phyloP scores from a whole-genome alignment of 2,329 filamentous ascomycete species.

The Fusarium avenaceum region DNA sequence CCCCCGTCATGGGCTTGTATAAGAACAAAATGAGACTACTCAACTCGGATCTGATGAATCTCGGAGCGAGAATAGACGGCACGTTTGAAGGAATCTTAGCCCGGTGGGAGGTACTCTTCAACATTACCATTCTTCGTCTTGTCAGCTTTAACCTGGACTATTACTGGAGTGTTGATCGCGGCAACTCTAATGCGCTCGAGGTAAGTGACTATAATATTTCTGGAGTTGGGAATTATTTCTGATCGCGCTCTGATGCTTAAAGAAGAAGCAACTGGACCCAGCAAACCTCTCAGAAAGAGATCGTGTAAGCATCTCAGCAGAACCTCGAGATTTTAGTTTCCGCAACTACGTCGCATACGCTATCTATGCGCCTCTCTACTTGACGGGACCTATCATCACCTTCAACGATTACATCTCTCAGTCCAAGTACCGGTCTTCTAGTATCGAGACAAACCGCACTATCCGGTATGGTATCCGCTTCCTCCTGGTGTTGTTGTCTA shows the following conservation, averaged over 20 bases:
- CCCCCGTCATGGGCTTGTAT: slow-evolving; percentile 52
- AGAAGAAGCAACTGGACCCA: slow-evolving; percentile 98
- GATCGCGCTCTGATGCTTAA: slow-evolving; percentile 71
- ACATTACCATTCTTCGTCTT: slow-evolving; percentile 89
- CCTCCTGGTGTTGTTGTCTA: slow-evolving; percentile 80
- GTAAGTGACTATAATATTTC: slow-evolving; percentile 66
- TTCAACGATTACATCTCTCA: slow-evolving; percentile 99
- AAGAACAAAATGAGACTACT: slow-evolving; percentile 41
- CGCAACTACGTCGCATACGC: slow-evolving; percentile 91
- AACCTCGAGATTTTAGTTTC: slow-evolving; percentile 78
- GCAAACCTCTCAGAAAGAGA: slow-evolving; percentile 89
- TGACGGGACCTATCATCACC: slow-evolving; percentile 92
- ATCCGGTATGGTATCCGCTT: slow-evolving; percentile 88
- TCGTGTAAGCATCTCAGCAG: slow-evolving; percentile 82
- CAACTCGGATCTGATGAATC: slow-evolving; percentile 64
- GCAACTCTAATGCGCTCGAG: slow-evolving; percentile 78
- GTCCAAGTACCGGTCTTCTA: slow-evolving; percentile 78
- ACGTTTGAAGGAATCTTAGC: slow-evolving; percentile 82
- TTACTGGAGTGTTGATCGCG: slow-evolving; percentile 85
- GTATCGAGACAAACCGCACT: slow-evolving; percentile 78
- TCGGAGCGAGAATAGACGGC: slow-evolving; percentile 80
- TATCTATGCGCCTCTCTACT: slow-evolving; percentile 92
- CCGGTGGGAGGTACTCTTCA: slow-evolving; percentile 98
- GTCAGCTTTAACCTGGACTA: slow-evolving; percentile 98
- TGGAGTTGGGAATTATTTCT: slow-evolving; percentile 14